Evolutionary conservation across 140 eudicot species (phyloP), one percentile per base, ranked within the genome.

Genomic region (Erigeron philadelphicus): DNA sequence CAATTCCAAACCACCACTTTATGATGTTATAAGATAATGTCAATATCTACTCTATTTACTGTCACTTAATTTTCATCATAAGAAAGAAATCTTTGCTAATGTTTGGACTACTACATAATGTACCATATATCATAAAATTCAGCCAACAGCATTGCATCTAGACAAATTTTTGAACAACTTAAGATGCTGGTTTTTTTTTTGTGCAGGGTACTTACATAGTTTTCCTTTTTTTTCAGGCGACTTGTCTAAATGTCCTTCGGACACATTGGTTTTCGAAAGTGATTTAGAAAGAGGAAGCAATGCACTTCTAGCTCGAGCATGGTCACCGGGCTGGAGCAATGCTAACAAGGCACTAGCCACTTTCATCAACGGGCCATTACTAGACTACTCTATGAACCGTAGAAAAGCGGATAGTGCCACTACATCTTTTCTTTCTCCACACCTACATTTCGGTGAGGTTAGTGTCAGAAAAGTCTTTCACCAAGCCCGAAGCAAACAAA

Each of bases 311-410:
- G 89, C 97, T 50, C 89, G 99, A 11, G 99, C 99, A 76, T 94
- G 99, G 99, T 74, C 99, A 16, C 99, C 97, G 5, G 99, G 99
- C 10, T 94, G 99, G 99, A 89, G 88, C 86, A 89, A 84, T 53
- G 97, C 95, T 42, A 89, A 94, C 66, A 89, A 87, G 87, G 89
- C 99, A 45, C 86, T 89, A 41, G 76, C 95, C 10, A 75, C 90
- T 10, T 94, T 94, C 84, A 80, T 87, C 18, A 94, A 94, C 11
- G 99, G 99, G 38, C 87, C 97, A 23, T 72, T 94, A 59, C 76
- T 87, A 7, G 95, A 87, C 38, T 94, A 94, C 78, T 82, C 99
- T n/a, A 82, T 70, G 71, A 94, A 94, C 72, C 89, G 95, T 46
- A 65, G 88, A 55, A 94, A 94, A 81, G 99, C 95, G 8, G 99